Evolutionary conservation across 2,329 filamentous ascomycete species (phyloP).

Genomic region (Dactylella cylindrospora): DNA sequence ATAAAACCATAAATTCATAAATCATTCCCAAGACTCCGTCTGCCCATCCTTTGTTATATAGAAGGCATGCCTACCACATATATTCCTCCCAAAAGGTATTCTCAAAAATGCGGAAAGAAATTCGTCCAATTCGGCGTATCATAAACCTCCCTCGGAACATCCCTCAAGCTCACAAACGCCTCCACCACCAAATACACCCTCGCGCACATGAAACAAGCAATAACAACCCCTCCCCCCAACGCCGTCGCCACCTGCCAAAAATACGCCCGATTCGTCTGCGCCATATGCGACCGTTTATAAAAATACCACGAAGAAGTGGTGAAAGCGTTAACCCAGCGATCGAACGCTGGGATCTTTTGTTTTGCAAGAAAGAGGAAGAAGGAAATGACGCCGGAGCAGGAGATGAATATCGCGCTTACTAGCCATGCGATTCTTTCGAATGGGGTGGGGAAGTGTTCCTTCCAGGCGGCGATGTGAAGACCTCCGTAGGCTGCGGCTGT

Average conservation of each 20-base stretch:
- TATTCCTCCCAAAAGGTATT: too few relatives aligned
- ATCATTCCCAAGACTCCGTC: too few relatives aligned
- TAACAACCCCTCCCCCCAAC: conserved; percentile 2
- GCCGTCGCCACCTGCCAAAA: conserved; percentile 21
- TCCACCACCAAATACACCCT: conserved; percentile 45
- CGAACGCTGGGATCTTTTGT: conserved; percentile 20
- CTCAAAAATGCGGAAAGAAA: conserved; percentile 46
- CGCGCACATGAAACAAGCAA: conserved; percentile 15
- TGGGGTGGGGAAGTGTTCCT: conserved; percentile 46
- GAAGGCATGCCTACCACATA: too few relatives aligned
- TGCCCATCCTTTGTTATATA: too few relatives aligned
- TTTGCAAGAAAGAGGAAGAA: conserved; percentile 22
- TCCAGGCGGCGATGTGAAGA: conserved; percentile 49
- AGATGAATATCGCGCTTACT: conserved; percentile 37
- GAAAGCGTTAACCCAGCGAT: conserved; percentile 20
- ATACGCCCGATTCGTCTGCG: conserved; percentile 13
- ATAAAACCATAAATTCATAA: too few relatives aligned
- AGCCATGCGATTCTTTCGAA: conserved; percentile 49
- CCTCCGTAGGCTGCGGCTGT: conserved; percentile 48
- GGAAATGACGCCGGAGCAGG: conserved; percentile 17
- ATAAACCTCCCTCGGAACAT: conserved; percentile 43
- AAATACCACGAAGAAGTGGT: conserved; percentile 17
- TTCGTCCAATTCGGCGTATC: conserved; percentile 43
- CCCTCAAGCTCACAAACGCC: conserved; percentile 46
- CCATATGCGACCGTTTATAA: conserved; percentile 18